A percentile compares a stretch with the other conserved stretches of the same genome.
Evolutionary conservation across 495 filamentous ascomycete species (phyloP).

Genomic region (Xylona heveae): DNA sequence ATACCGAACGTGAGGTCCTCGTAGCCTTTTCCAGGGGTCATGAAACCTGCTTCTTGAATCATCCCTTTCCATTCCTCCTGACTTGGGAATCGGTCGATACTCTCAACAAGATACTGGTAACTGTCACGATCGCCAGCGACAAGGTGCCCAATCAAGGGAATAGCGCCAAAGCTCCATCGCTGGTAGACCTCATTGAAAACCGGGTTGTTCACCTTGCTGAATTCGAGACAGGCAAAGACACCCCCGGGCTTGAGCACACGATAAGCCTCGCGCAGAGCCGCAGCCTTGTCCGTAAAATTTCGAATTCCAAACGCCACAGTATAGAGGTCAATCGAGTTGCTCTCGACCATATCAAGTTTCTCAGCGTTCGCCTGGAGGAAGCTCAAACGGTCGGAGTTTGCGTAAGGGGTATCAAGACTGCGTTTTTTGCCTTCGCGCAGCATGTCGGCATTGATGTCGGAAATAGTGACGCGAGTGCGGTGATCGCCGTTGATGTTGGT

Average conservation of each 20-base stretch:
- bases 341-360: slow-evolving; percentile 32
- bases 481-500: slow-evolving; percentile 64
- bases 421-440: slow-evolving; percentile 70
- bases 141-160: slow-evolving; percentile 85
- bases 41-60: slow-evolving; percentile 77
- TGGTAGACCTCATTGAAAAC: slow-evolving; percentile 79
- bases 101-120: slow-evolving; percentile 97
- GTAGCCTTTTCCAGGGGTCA: slow-evolving; percentile 52
- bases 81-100: slow-evolving; percentile 79
- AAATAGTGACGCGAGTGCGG: slow-evolving; percentile 61
- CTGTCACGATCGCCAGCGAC: slow-evolving; percentile 87
- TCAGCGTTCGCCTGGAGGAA: slow-evolving; percentile 92
- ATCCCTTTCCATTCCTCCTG: slow-evolving; percentile 70
- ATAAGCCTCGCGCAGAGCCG: slow-evolving; percentile 58
- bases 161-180: slow-evolving; percentile 85
- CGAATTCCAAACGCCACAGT: slow-evolving; percentile 96
- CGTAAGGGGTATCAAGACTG: slow-evolving; percentile 34
- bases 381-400: slow-evolving; percentile 29
- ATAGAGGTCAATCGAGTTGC: slow-evolving; percentile 62
- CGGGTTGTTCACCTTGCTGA: slow-evolving; percentile 55
- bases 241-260: slow-evolving; percentile 86
- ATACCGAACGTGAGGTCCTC: slow-evolving; percentile 83
- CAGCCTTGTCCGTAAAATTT: slow-evolving; percentile 78
- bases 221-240: slow-evolving; percentile 93
- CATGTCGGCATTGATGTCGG: slow-evolving; percentile 93